Evolutionary conservation across 1,139 yeast species (phyloP), one percentile per base, ranked within the genome.

Genomic region (Eremothecium cymbalariae): DNA sequence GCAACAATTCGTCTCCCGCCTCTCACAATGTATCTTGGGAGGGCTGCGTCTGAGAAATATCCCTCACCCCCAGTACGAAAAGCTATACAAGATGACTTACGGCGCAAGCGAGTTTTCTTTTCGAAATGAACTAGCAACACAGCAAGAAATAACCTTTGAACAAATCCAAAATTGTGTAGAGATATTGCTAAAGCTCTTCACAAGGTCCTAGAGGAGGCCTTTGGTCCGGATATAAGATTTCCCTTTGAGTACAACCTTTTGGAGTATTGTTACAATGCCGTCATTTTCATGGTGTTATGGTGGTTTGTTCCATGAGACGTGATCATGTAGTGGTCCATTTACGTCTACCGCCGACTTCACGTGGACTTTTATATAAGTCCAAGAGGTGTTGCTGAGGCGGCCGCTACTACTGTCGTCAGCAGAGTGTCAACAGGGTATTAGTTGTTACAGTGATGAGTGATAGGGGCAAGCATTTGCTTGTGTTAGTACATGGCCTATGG

Each of bases 401-500:
- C n/a, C n/a, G n/a, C n/a, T n/a, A n/a, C n/a, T n/a, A n/a, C n/a
- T n/a, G n/a, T n/a, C n/a, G n/a, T n/a, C n/a, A n/a, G n/a, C n/a
- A n/a, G n/a, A n/a, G n/a, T n/a, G n/a, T n/a, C n/a, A n/a, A n/a
- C n/a, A n/a, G n/a, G n/a, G n/a, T n/a, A n/a, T n/a, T n/a, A n/a
- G n/a, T n/a, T n/a, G n/a, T n/a, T n/a, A n/a, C n/a, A n/a, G n/a
- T n/a, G n/a, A n/a, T n/a, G n/a, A n/a, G n/a, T n/a, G n/a, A n/a
- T n/a, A n/a, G n/a, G n/a, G n/a, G n/a, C n/a, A 72, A 72, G 18
- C 95, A 85, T 53, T 60, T 86, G 30, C 76, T 84, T 50, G 81
- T 85, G 12, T 61, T 86, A n/a, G 68, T 83, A 22, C 95, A 86
- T 57, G 95, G 95, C 53, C 64, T 88, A 21, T 84, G 94, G 83